Evolutionary conservation across 805 yeast species (phyloP).

Genomic region (Metschnikowia anglica): DNA sequence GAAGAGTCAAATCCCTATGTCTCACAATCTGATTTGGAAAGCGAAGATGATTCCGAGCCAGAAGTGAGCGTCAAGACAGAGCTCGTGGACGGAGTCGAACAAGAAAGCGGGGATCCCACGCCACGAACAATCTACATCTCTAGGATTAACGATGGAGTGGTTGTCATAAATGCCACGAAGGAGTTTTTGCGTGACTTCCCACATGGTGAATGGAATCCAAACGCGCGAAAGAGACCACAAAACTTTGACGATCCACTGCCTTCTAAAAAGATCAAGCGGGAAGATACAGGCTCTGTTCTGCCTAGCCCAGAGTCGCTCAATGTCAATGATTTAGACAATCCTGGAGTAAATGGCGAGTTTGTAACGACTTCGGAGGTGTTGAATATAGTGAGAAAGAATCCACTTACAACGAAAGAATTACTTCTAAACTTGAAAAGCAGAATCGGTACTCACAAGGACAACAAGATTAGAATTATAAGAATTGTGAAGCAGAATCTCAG

Average conservation of each 20-base stretch:
- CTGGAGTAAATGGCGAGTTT: conserved; percentile 43
- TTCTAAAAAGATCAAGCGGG: conserved; percentile 41
- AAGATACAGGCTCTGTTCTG: conserved; percentile 21
- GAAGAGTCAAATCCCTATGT: conserved; percentile 80
- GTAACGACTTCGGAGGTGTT: conserved; percentile 75
- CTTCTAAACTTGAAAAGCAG: conserved; percentile 60
- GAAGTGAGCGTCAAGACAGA: conserved; percentile 37
- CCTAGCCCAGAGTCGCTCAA: conserved; percentile 13
- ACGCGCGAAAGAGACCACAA: conserved; percentile 38
- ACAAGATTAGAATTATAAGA: conserved; percentile 57
- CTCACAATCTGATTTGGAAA: conserved; percentile 52
- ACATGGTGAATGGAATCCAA: conserved; percentile 82
- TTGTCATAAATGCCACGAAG: conserved; percentile 64
- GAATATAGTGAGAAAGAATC: conserved; percentile 54
- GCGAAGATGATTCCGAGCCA: conserved; percentile 55
- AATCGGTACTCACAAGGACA: conserved; percentile 61
- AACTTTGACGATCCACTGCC: conserved; percentile 27
- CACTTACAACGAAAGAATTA: conserved; percentile 62
- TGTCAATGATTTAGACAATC: conserved; percentile 31
- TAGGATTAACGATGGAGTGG: conserved; percentile 39
- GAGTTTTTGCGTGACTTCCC: conserved; percentile 66
- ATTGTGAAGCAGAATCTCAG: conserved; percentile 58
- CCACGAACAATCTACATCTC: conserved; percentile 24
- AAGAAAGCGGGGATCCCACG: conserved; percentile 5
- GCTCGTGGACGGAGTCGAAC: conserved; percentile 24